A percentile compares a stretch with the other conserved stretches of the same genome.
Conservation (phyloP, 805 yeast genomes). For the Metschnikowia cubensis region DNA sequence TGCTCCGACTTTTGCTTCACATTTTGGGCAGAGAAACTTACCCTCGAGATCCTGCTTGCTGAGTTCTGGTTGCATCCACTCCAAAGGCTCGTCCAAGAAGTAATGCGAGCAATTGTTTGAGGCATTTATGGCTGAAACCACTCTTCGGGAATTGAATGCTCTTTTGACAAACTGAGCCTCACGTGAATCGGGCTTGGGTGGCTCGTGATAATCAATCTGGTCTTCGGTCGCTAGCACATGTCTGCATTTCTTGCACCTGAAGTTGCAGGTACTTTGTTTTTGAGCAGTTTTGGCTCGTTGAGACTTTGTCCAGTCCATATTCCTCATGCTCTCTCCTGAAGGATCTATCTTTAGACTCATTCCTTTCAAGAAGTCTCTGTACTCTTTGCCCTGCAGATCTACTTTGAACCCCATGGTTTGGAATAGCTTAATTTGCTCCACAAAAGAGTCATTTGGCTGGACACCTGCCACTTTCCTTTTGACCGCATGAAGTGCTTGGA, state of each 20-base stretch:
- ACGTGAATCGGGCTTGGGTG: conserved; percentile 60
- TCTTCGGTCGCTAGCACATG: conserved; percentile 59
- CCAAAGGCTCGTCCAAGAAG: conserved; percentile 75
- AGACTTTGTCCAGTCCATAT: conserved; percentile 12
- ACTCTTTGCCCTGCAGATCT: conserved; percentile 19
- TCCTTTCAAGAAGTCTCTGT: conserved; percentile 26
- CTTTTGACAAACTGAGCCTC: conserved; percentile 64
- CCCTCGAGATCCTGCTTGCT: conserved; percentile 80
- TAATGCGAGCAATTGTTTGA: conserved; percentile 71
- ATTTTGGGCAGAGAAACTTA: conserved; percentile 78
- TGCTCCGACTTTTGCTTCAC: conserved; percentile 82
- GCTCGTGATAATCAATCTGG: conserved; percentile 60
- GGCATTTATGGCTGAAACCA: conserved; percentile 55
- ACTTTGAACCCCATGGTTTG: conserved; percentile 33
- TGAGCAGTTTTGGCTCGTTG: conserved; percentile 10
- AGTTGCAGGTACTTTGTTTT: conserved; percentile 15
- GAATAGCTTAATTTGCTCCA: conserved; percentile 66
- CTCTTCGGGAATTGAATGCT: conserved; percentile 58
- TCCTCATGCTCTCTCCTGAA: conserved; percentile 11
- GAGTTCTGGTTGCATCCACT: conserved; percentile 87
- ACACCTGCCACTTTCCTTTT: conserved; percentile 55
- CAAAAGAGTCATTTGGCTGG: conserved; percentile 71
- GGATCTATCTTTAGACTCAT: conserved; percentile 20
- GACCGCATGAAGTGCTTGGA: conserved; percentile 74
- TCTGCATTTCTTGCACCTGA: conserved; percentile 84